Base-by-base conservation (phyloP, 768 basidiomycete genomes). In the Suillus bovinus region DNA sequence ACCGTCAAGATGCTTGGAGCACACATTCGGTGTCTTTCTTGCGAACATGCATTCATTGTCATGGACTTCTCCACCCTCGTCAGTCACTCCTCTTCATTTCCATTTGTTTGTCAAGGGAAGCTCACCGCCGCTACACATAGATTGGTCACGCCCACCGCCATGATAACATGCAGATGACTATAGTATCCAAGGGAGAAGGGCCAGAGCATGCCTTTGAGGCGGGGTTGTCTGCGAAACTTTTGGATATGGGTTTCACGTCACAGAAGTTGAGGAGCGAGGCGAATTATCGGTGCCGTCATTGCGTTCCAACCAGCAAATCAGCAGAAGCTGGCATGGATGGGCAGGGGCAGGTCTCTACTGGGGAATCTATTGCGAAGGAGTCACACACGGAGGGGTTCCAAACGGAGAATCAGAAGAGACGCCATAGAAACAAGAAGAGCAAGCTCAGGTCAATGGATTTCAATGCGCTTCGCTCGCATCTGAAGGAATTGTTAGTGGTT, bases 61-160 rank as follows among this genome's bases (percentile, higher is more conserved):
- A 80, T 90, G 77, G 76, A 78, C 59, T 76, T 80, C 41, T 67
- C 73, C 6, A 78, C 69, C 56, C 73, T 88, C 36, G 88, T 86
- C 66, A 59, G 83, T 66, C 6, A 20, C 41, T n/a, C 31, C 34
- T 52, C 29, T 63, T 44, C 2, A 5, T 24, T 24, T 3, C 27
- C 22, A 24, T 29, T 20, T 9, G 3, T 33, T 55, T 14, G 44
- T 58, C 14, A 16, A 24, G 17, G 10, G 24, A 56, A 11, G 24
- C 24, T 56, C 29, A 39, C 63, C 2, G 13, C 52, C 16, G 8
- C 4, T 8, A 4, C 31, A 50, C n/a, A n/a, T 68, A 90, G 88
- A 73, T 82, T 38, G 84, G 84, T 0, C 89, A 90, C 69, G 81
- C 80, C 46, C 84, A 86, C 63, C 81, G 89, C n/a, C 89, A 90